Evolutionary conservation across 2,329 filamentous ascomycete species (phyloP), one percentile per base, ranked within the genome.

Genomic region (Niveomyces coronatus): DNA sequence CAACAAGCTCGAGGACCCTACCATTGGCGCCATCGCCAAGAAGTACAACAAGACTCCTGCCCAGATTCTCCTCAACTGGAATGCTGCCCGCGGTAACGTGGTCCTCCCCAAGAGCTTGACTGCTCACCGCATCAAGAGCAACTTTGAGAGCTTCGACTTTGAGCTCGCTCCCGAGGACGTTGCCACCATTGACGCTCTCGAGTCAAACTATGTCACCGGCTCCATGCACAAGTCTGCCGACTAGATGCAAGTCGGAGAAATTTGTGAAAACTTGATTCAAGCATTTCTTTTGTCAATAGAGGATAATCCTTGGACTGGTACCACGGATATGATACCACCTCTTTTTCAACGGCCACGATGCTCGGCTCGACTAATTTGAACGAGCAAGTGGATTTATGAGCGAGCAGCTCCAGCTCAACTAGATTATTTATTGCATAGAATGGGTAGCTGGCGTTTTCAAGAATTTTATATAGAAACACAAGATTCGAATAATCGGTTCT

Each of bases 41-140:
- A 82, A 85, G 59, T 85, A 91, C 58, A 60, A 60, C 9, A 84
- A 76, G 55, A 81, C 78, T 1, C 72, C 79, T 7, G 83, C 78
- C 8, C 85, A 91, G 61, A 61, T 93, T 37, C 63, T 91, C 54
- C 70, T 93, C 38, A 73, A 83, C 46, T 91, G 85, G 85, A 82
- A 76, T 44, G 61, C 87, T 44, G 81, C 89, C 55, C 74, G 85
- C 51, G 79, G 78, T 36, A 82, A 79, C 52, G 74, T 86, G 31
- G 76, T 81, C 7, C 62, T 88, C 45, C 83, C 83, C 14, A 88
- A 91, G 69, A 86, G 81, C 56, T 64, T 74, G 41, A 75, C 66
- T 41, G 65, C 69, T 51, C 67, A 71, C 37, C 70, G 83, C 38
- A 81, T 87, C 38, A 52, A 71, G 30, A 72, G 76, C 55, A 88